Percentiles rank a stretch among this genome's conserved stretches.
Conservation (phyloP, 2,329 filamentous ascomycete species). For the Penicillium sp. region DNA sequence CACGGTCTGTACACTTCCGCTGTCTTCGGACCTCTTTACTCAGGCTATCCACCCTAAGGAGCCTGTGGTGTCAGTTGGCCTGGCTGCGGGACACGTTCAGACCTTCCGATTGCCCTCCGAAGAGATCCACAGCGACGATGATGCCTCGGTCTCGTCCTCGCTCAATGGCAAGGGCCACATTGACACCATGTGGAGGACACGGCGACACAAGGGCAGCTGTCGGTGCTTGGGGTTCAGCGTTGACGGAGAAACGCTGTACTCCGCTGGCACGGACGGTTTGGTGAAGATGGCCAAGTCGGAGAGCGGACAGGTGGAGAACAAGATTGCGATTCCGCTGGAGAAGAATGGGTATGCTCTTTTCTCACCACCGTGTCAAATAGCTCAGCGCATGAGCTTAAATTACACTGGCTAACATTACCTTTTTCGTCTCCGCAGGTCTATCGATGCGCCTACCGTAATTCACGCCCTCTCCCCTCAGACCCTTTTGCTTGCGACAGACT, state of each 20-base stretch:
- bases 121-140: conserved; percentile 53
- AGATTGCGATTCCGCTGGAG: conserved; percentile 70
- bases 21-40: conserved; percentile 82
- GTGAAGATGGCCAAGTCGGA: conserved; percentile 61
- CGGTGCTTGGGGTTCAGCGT: conserved; percentile 74
- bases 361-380: conserved; percentile 9
- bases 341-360: conserved; percentile 41
- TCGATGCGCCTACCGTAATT: conserved; percentile 77
- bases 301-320: conserved; percentile 71
- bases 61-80: conserved; percentile 81
- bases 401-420: conserved; percentile 7
- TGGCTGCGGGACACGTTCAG: conserved; percentile 82
- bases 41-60: conserved; percentile 83
- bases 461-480: conserved; percentile 85
- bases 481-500: conserved; percentile 87
- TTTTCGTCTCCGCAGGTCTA: conserved; percentile 38
- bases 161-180: conserved; percentile 72
- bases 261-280: conserved; percentile 63
- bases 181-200: conserved; percentile 81
- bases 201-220: conserved; percentile 92
- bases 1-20: conserved; percentile 85
- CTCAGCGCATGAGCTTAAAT: neutral
- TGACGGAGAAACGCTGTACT: conserved; percentile 70
- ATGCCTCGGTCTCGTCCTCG: conserved; percentile 45
- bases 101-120: conserved; percentile 72